Evolutionary conservation across 768 basidiomycete species (phyloP), one percentile per base, ranked within the genome.

Genomic region (Mycena chlorophos): DNA sequence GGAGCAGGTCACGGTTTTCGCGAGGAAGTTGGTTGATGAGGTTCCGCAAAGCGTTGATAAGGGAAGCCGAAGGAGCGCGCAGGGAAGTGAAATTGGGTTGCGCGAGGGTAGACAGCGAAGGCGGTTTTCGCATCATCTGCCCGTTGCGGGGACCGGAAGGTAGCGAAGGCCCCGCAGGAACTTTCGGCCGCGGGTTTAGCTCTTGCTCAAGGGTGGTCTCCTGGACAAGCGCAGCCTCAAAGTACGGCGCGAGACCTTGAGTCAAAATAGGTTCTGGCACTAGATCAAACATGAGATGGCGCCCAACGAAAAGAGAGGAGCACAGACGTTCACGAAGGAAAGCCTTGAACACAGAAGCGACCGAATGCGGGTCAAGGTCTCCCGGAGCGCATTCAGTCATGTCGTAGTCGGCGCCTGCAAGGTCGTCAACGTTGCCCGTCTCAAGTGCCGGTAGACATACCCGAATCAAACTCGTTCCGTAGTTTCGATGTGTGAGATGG

Each of bases 341-440:
- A 1, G 91, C 88, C 70, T 96, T 97, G 75, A 96, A 97, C 27
- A 96, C 75, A 23, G 91, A 91, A 19, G 94, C 87, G 5, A 98
- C 94, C 1, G 93, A 91, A 69, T 98, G 94, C 45, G 95, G 95
- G 66, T 98, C 95, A 30, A 98, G 73, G 65, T 98, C 94, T 6
- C 89, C 85, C 23, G 93, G 94, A 48, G 81, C 80, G 59, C 86
- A 89, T 58, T 83, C 82, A 37, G 78, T 72, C 73, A 98, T 82
- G 66, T 94, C 87, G 64, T 87, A 92, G 72, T 98, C 95, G 49
- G 87, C 89, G 54, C 94, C 92, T 87, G 64, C 37, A 34, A 49
- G 17, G 47, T 30, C 28, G 56, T 54, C 20, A 54, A 47, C 48
- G 65, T 45, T 55, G n/a, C n/a, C n/a, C 55, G 52, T 53, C 46